These are phyloP conservation scores for Bothriochloa decipiens DNA, from an alignment of 176 grass and related monocot species.

Conservation along the genomic window DNA sequence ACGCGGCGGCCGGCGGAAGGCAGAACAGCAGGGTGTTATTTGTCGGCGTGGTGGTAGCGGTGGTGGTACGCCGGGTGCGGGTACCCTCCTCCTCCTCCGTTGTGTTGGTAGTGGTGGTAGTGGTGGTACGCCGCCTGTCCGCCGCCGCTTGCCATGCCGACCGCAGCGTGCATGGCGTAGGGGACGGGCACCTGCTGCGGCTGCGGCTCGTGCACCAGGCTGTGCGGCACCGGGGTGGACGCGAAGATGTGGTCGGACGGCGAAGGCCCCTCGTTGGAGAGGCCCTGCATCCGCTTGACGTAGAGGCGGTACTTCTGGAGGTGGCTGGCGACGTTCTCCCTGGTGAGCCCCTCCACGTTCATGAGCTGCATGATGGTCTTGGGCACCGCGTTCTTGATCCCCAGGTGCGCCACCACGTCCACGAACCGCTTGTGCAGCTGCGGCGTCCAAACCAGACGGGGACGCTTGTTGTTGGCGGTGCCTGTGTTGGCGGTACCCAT, in stretches of 20 bases:
- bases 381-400: slow-evolving; percentile 88
- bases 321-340: slow-evolving; percentile 95
- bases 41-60: neutral
- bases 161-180: neutral
- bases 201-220: slow-evolving; percentile 18
- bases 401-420: slow-evolving; percentile 91
- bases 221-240: slow-evolving; percentile 52
- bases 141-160: neutral
- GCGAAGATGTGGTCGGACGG: slow-evolving; percentile 65
- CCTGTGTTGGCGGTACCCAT: fast-evolving
- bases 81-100: neutral
- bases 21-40: neutral
- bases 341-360: slow-evolving; percentile 87
- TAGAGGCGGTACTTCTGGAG: slow-evolving; percentile 95
- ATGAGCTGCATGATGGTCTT: slow-evolving; percentile 98
- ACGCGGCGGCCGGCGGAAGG: no score
- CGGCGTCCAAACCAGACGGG: slow-evolving; percentile 88
- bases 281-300: slow-evolving; percentile 73
- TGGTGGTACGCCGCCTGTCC: neutral
- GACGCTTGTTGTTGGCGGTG: slow-evolving; percentile 15
- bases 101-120: neutral
- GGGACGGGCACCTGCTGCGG: neutral
- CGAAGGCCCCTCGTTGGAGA: slow-evolving; percentile 56
- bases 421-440: slow-evolving; percentile 98
- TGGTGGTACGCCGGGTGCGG: neutral